Evolutionary conservation across 352 stramenopile species (phyloP).

Genomic region (Phytopythium ostracodes): DNA sequence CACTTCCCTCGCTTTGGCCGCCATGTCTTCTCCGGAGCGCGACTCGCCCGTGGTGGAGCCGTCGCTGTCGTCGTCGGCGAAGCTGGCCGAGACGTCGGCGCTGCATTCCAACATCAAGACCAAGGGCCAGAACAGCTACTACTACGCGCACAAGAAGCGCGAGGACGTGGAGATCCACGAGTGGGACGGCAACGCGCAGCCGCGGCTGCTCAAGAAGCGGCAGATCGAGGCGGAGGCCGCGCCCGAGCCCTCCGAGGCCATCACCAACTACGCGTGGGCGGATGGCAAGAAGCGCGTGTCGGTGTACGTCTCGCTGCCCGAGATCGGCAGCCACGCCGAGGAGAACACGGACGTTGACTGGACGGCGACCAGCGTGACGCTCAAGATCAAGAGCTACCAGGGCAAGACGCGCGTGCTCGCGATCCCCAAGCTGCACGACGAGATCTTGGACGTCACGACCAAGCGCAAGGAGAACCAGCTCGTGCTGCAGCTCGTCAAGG

Average conservation of each 20-base stretch:
- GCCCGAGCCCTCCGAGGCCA: slow-evolving; percentile 39
- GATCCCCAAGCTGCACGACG: slow-evolving; percentile 71
- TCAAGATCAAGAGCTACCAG: slow-evolving; percentile 61
- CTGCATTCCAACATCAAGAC: slow-evolving; percentile 80
- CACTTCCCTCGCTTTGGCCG: neutral
- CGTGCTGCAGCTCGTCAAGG: slow-evolving; percentile 72
- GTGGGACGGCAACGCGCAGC: slow-evolving; percentile 77
- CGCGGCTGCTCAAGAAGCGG: slow-evolving; percentile 68
- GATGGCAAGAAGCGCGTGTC: slow-evolving; percentile 79
- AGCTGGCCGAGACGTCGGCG: slow-evolving; percentile 33
- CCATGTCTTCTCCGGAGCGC: slow-evolving; percentile 5
- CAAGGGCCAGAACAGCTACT: slow-evolving; percentile 85
- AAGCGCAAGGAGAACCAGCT: slow-evolving; percentile 83
- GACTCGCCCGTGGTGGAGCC: slow-evolving; percentile 4
- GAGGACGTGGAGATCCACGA: slow-evolving; percentile 74
- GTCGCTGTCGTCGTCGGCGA: no score
- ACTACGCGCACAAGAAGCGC: slow-evolving; percentile 86
- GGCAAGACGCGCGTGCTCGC: slow-evolving; percentile 68
- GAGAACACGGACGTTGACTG: slow-evolving; percentile 69
- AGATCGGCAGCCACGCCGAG: slow-evolving; percentile 55
- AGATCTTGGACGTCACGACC: slow-evolving; percentile 73
- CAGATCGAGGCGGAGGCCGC: slow-evolving; percentile 24
- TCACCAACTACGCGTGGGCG: slow-evolving; percentile 79
- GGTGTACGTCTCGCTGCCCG: slow-evolving; percentile 67
- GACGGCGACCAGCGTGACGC: slow-evolving; percentile 44